Evolutionary conservation across 1,284 basidiomycete genomes (phyloP), one percentile per base, ranked within the genome.

Genomic region (Ustilago shanxiensis): DNA sequence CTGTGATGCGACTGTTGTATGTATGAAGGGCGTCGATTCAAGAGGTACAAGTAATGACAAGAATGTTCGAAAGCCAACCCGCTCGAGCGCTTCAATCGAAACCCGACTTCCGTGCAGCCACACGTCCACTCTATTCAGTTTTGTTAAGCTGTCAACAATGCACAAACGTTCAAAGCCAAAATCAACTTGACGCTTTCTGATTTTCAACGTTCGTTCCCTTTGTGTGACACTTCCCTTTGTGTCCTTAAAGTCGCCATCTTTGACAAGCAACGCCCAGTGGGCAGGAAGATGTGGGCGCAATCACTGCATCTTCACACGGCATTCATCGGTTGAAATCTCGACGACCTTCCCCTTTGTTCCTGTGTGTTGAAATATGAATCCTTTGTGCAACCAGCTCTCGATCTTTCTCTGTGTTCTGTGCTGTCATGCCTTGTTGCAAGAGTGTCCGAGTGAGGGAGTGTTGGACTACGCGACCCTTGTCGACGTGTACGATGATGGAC

Each of bases 191-290:
- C 13, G 26, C 29, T 35, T 58, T 29, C 14, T 29, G n/a, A n/a
- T n/a, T n/a, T n/a, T n/a, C n/a, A n/a, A n/a, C n/a, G 22, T 45
- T 14, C 16, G 2, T 14, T 41, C 24, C 37, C 24, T 61, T 41
- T 52, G n/a, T 37, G 49, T 28, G 5, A 26, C 47, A 13, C 16
- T 49, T 49, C 35, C 55, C 55, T 57, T 57, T 57, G 41, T 57
- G 33, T 11, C 41, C 2, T 39, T 14, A 39, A 16, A 20, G 22
- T 24, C 37, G 60, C 52, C 31, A 18, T 45, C 31, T 33, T 28
- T 45, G 50, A 61, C 41, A 61, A n/a, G 50, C 59, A 33, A 18
- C 10, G 31, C 37, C 24, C 54, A 56, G 24, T 26, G 26, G 16
- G 26, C 11, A 49, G 26, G 14, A 22, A 28, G 10, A 2, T n/a